These are phyloP conservation scores for cucumber (Cucumis sativus) DNA, from an alignment of 306 rosid species.

Conservation along the genomic window Cucumber_9930_V3 NC_026660.2:10117501-10118000, in stretches of 20 bases:
- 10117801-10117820: slow-evolving; percentile 96
- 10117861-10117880: neutral
- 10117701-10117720: slow-evolving; percentile 83
- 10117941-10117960: neutral
- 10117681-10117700: slow-evolving; percentile 68
- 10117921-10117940: neutral
- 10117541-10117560: slow-evolving; percentile 90
- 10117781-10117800: slow-evolving; percentile 94
- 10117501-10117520: slow-evolving; percentile 86
- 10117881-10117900: neutral
- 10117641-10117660: slow-evolving; percentile 97
- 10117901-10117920: neutral
- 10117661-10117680: slow-evolving; percentile 92
- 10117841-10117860: neutral
- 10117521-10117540: slow-evolving; percentile 95
- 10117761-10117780: slow-evolving; percentile 56
- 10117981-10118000: slow-evolving; percentile 48
- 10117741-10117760: slow-evolving; percentile 49
- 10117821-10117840: slow-evolving; percentile 29
- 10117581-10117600: neutral
- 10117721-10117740: slow-evolving; percentile 62
- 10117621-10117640: slow-evolving; percentile 41
- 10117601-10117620: neutral
- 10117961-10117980: neutral
- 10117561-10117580: slow-evolving; percentile 20